These are phyloP conservation scores for Debaryomyces sp. DNA, from an alignment of 1,139 yeast species.

Conservation along the genomic window DNA sequence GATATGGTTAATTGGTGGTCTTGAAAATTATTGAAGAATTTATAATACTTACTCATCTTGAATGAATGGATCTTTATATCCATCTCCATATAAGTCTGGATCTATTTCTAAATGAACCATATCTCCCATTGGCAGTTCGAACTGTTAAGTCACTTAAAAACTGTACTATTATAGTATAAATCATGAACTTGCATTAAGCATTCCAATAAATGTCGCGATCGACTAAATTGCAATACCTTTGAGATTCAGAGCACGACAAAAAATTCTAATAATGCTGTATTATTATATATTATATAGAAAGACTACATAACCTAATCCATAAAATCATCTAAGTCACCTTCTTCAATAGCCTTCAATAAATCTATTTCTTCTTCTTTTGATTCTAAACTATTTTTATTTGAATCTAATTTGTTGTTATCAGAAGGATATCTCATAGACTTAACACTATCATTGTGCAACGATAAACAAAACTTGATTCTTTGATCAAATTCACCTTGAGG, in stretches of 20 bases:
- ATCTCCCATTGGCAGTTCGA: slow-evolving; percentile 4
- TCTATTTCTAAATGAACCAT: slow-evolving; percentile 20
- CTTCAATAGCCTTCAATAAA: slow-evolving; percentile 50
- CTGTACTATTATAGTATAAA: not conserved
- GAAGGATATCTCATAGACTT: slow-evolving; percentile 93
- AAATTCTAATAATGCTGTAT: not conserved
- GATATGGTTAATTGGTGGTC: slow-evolving; percentile 15
- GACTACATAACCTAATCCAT: slow-evolving; percentile 35
- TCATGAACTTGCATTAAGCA: not conserved
- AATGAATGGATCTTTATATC: slow-evolving; percentile 39
- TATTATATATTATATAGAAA: slow-evolving; percentile 2
- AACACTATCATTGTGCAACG: slow-evolving; percentile 88
- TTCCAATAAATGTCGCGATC: slow-evolving; percentile 9
- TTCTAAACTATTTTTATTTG: slow-evolving; percentile 30
- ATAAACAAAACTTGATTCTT: slow-evolving; percentile 89
- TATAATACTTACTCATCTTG: slow-evolving; percentile 40
- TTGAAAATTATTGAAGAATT: not conserved
- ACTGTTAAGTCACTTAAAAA: not conserved
- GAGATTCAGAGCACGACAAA: slow-evolving; percentile 9
- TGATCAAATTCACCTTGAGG: slow-evolving; percentile 92
- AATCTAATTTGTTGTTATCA: slow-evolving; percentile 38
- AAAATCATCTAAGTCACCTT: slow-evolving; percentile 53
- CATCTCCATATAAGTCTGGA: slow-evolving; percentile 29
- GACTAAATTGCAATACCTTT: not conserved
- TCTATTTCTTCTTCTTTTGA: slow-evolving; percentile 47